A percentile compares a stretch with the other conserved stretches of the same genome.
Evolutionary conservation across 2,329 filamentous ascomycete genomes (phyloP).

Genomic region (Colletotrichum sp.): DNA sequence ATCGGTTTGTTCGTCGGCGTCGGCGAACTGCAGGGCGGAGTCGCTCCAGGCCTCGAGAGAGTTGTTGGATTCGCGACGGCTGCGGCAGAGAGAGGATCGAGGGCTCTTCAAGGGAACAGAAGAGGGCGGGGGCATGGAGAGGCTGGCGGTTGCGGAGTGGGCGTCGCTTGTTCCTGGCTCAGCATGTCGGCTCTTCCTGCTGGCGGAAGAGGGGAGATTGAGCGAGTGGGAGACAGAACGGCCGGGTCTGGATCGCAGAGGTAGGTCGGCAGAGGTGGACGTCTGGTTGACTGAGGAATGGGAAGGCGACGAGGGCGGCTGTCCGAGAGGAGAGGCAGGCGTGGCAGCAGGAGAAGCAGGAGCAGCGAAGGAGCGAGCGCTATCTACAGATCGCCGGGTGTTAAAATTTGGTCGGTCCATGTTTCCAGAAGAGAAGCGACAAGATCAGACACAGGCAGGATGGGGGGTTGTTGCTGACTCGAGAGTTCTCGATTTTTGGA

Average conservation of each 20-base stretch:
- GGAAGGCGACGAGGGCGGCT: background rate
- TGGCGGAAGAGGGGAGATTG: slow-evolving; percentile 52
- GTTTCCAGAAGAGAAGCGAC: slow-evolving; percentile 5
- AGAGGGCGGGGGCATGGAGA: slow-evolving; percentile 67
- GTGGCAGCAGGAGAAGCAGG: slow-evolving; percentile 23
- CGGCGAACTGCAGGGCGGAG: slow-evolving; percentile 44
- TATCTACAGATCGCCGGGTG: slow-evolving; percentile 27
- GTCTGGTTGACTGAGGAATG: background rate
- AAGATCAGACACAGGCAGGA: background rate
- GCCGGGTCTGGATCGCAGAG: slow-evolving; percentile 21
- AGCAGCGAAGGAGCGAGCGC: slow-evolving; percentile 19
- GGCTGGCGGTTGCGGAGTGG: slow-evolving; percentile 63
- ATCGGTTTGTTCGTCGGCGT: slow-evolving; percentile 51
- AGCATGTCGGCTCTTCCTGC: slow-evolving; percentile 62
- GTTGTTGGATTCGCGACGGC: slow-evolving; percentile 47
- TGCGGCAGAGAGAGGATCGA: slow-evolving; percentile 44
- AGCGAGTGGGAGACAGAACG: slow-evolving; percentile 37
- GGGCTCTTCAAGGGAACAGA: slow-evolving; percentile 46
- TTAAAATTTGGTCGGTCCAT: slow-evolving; percentile 30
- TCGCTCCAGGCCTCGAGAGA: slow-evolving; percentile 46
- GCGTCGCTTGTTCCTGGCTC: slow-evolving; percentile 64
- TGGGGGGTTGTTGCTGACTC: slow-evolving; percentile 13
- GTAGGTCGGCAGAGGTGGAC: background rate
- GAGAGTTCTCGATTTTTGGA: background rate
- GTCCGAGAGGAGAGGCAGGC: slow-evolving; percentile 17